A percentile compares a stretch with the other conserved stretches of the same genome.
Evolutionary conservation across 192 early-diverging fungal species (phyloP).

Genomic region (Bifiguratus adelaidae): DNA sequence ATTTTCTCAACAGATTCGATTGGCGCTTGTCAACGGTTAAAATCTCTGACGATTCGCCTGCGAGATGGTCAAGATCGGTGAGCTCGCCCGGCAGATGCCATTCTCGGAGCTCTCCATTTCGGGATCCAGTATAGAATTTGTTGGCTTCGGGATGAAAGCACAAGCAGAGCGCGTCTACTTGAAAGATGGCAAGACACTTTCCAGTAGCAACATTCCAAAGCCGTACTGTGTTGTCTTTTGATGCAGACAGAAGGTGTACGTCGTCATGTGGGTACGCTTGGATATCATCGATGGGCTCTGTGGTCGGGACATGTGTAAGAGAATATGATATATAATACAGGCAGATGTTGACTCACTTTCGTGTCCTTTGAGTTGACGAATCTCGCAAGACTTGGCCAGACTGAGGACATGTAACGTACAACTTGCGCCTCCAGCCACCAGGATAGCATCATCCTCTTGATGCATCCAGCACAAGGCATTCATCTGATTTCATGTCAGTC

Average conservation of each 20-base stretch:
- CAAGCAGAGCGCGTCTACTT: conserved; percentile 34
- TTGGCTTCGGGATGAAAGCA: conserved; percentile 53
- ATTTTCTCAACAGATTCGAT: conserved; percentile 13
- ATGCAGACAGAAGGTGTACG: conserved; percentile 54
- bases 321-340: neutral
- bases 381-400: conserved; percentile 58
- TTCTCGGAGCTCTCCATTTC: conserved; percentile 33
- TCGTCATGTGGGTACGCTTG: conserved; percentile 58
- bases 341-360: conserved; percentile 24
- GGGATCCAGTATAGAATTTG: conserved; percentile 38
- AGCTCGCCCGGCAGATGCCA: conserved; percentile 39
- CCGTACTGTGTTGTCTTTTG: conserved; percentile 63
- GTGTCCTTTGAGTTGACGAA: conserved; percentile 48
- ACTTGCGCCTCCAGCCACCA: conserved; percentile 59
- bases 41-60: conserved; percentile 11
- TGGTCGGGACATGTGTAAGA: neutral
- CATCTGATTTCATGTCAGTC: conserved; percentile 23
- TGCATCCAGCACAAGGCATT: conserved; percentile 67
- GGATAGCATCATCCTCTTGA: conserved; percentile 50
- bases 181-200: conserved; percentile 50
- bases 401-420: conserved; percentile 58
- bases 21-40: conserved; percentile 16
- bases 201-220: conserved; percentile 65
- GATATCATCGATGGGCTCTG: conserved; percentile 54
- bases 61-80: conserved; percentile 6